phyloP scores from a whole-genome alignment of 352 stramenopile species.

The Aphanomyces stellatus region DNA sequence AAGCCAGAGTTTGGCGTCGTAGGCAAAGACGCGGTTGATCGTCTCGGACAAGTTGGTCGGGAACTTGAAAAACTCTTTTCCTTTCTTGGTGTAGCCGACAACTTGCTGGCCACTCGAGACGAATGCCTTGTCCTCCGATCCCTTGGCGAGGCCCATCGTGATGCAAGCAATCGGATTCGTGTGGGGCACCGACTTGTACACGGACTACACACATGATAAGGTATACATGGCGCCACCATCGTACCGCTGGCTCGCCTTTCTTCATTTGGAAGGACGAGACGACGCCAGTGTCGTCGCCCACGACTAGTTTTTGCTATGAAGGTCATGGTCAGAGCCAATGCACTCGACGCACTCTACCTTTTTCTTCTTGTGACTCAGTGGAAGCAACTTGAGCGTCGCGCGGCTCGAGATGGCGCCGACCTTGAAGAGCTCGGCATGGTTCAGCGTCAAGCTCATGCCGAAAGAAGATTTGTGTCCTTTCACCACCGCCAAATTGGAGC shows the following conservation, averaged over 20 bases:
- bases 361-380: slow-evolving; percentile 82
- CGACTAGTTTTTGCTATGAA: slow-evolving; percentile 78
- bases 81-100: slow-evolving; percentile 73
- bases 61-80: slow-evolving; percentile 83
- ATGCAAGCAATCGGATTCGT: slow-evolving; percentile 51
- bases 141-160: slow-evolving; percentile 60
- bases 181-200: slow-evolving; percentile 60
- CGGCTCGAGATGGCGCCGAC: slow-evolving; percentile 65
- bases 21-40: slow-evolving; percentile 57
- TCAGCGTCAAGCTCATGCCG: slow-evolving; percentile 34
- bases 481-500: background rate
- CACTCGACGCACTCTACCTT: slow-evolving; percentile 30
- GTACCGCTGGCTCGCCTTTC: slow-evolving; percentile 60
- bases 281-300: slow-evolving; percentile 74
- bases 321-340: background rate
- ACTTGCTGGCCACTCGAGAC: slow-evolving; percentile 61
- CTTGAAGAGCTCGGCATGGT: slow-evolving; percentile 69
- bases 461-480: background rate
- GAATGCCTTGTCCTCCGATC: slow-evolving; percentile 62
- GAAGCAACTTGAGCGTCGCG: slow-evolving; percentile 66
- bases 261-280: slow-evolving; percentile 82
- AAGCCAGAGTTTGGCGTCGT: slow-evolving; percentile 66
- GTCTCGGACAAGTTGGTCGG: slow-evolving; percentile 78
- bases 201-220: slow-evolving; percentile 22
- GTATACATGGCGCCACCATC: background rate